Evolutionary conservation across 1,139 yeast genomes (phyloP).

Genomic region (Hyphopichia pseudoburtonii): DNA sequence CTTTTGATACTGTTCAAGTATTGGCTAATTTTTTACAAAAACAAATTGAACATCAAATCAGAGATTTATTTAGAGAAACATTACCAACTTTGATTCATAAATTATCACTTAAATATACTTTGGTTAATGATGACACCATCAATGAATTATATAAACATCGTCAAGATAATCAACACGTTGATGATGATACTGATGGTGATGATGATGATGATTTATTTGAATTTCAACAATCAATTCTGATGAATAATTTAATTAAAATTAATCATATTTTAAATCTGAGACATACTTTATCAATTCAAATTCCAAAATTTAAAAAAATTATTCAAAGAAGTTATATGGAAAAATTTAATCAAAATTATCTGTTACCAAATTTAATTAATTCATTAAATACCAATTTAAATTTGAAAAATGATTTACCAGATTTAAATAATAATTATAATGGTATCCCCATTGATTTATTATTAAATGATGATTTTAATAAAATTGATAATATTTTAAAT

Average conservation of each 20-base stretch:
- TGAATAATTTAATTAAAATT: slow-evolving; percentile 63
- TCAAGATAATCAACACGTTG: slow-evolving; percentile 18
- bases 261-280: slow-evolving; percentile 74
- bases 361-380: slow-evolving; percentile 38
- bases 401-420: slow-evolving; percentile 12
- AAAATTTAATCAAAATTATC: slow-evolving; percentile 32
- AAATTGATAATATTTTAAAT: slow-evolving; percentile 38
- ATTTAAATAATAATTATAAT: slow-evolving; percentile 15
- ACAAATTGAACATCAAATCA: slow-evolving; percentile 78
- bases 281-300: slow-evolving; percentile 70
- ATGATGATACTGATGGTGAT: slow-evolving; percentile 5
- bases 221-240: slow-evolving; percentile 46
- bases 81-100: slow-evolving; percentile 79
- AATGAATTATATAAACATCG: slow-evolving; percentile 28
- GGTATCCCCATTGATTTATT: slow-evolving; percentile 42
- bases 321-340: slow-evolving; percentile 56
- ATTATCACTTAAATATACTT: slow-evolving; percentile 70
- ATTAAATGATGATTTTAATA: slow-evolving; percentile 25
- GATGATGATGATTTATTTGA: slow-evolving; percentile 12
- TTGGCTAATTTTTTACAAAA: slow-evolving; percentile 77
- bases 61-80: slow-evolving; percentile 80
- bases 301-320: slow-evolving; percentile 56
- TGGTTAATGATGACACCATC: slow-evolving; percentile 39
- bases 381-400: slow-evolving; percentile 31
- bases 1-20: slow-evolving; percentile 83